A percentile compares a stretch with the other conserved stretches of the same genome.
These are phyloP conservation scores for Heterobasidion parviporum DNA, from an alignment of 1,284 basidiomycete species.

Conservation along the genomic window DNA sequence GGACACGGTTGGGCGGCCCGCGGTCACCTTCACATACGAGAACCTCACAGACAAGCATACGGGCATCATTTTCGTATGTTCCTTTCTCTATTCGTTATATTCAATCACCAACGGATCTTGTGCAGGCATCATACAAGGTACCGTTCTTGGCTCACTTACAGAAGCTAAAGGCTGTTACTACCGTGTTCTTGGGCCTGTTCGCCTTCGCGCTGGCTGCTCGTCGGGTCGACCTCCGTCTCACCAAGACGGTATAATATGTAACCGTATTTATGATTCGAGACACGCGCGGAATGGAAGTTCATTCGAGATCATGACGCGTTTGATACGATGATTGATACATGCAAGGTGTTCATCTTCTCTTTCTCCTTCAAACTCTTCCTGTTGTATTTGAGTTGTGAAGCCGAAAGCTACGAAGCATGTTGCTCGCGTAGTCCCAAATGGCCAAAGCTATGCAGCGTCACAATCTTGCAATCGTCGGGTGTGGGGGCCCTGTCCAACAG, in stretches of 20 bases:
- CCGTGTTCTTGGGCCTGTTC: conserved; percentile 61
- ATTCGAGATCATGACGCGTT: not conserved
- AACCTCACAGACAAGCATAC: conserved; percentile 76
- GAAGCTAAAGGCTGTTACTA: conserved; percentile 74
- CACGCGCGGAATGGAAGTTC: not conserved
- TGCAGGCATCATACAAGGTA: conserved; percentile 80
- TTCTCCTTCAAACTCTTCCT: not conserved
- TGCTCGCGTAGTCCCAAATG: not conserved
- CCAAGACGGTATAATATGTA: conserved; percentile 25
- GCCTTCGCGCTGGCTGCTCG: conserved; percentile 48
- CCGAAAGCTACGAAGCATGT: not conserved
- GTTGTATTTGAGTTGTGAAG: not conserved
- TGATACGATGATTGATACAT: not conserved
- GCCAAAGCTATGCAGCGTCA: conserved; percentile 6
- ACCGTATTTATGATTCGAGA: not conserved
- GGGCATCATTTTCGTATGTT: conserved; percentile 63
- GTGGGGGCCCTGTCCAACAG: not conserved
- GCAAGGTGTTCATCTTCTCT: not conserved
- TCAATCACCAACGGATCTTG: not conserved
- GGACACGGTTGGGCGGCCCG: conserved; percentile 87
- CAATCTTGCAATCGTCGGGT: conserved; percentile 4
- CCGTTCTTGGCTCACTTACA: conserved; percentile 69
- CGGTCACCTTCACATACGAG: conserved; percentile 66
- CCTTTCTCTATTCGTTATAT: conserved; percentile 1
- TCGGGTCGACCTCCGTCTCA: conserved; percentile 61